These are phyloP conservation scores for Aspergillus nomiae DNA, from an alignment of 2,329 filamentous ascomycete species.

Conservation along the genomic window DNA sequence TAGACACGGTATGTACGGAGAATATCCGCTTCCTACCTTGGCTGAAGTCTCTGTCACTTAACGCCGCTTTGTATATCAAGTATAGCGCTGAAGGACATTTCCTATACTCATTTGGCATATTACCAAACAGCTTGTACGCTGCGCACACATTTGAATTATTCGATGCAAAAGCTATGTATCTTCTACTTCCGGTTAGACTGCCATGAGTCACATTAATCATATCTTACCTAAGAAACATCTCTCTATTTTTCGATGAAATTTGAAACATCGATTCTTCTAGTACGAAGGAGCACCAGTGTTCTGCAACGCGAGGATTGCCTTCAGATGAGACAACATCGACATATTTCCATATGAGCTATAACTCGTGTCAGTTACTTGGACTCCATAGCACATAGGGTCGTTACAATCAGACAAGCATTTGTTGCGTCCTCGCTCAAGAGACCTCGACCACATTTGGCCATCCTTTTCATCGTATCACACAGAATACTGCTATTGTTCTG, in stretches of 20 bases:
- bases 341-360: constrained; percentile 77
- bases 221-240: constrained; percentile 66
- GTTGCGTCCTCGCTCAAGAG: constrained; percentile 63
- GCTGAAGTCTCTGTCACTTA: constrained; percentile 60
- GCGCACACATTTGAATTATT: constrained; percentile 56
- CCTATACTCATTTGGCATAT: constrained; percentile 61
- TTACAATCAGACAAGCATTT: constrained; percentile 48
- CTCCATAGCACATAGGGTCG: not conserved
- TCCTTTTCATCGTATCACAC: constrained; percentile 15
- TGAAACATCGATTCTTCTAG: constrained; percentile 65
- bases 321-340: constrained; percentile 62
- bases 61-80: constrained; percentile 72
- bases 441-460: constrained; percentile 50
- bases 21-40: constrained; percentile 40
- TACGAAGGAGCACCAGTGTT: constrained; percentile 72
- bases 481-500: constrained; percentile 38
- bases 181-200: constrained; percentile 53
- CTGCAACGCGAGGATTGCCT: constrained; percentile 56
- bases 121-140: constrained; percentile 58
- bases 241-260: constrained; percentile 65
- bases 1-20: constrained; percentile 23
- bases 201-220: not conserved
- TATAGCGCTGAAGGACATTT: constrained; percentile 69
- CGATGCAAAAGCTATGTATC: constrained; percentile 70
- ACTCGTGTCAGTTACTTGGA: not conserved